phyloP scores from a whole-genome alignment of 2,329 filamentous ascomycete genomes.

The Apiospora saccharicola region DNA sequence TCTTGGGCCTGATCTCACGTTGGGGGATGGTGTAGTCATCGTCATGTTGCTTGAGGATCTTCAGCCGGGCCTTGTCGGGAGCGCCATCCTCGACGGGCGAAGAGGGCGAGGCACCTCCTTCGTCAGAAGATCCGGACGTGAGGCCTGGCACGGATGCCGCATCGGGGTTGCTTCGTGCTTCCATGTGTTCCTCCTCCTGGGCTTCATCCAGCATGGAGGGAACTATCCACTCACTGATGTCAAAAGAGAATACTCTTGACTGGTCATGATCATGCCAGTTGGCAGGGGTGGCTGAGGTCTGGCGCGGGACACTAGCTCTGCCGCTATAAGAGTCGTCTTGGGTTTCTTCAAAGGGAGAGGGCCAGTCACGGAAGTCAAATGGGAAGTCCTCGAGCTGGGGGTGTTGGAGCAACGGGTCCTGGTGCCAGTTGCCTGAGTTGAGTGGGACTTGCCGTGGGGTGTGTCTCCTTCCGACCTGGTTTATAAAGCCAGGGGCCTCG shows the following conservation, averaged over 20 bases:
- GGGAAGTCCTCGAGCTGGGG: conserved; percentile 10
- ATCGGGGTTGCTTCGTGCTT: conserved; percentile 41
- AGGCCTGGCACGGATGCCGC: conserved; percentile 43
- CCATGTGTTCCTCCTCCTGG: conserved; percentile 34
- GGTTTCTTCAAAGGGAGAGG: conserved; percentile 18
- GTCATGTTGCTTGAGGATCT: conserved; percentile 40
- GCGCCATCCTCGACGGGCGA: conserved; percentile 37
- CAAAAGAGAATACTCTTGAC: conserved; percentile 19
- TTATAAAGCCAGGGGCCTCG: conserved; percentile 26
- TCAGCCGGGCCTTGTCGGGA: conserved; percentile 25
- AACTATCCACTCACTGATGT: conserved; percentile 24
- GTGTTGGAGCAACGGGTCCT: conserved; percentile 20
- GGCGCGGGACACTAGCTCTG: conserved; percentile 14
- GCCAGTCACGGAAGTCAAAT: conserved; percentile 24
- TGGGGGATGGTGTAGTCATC: conserved; percentile 42
- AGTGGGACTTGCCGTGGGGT: conserved; percentile 22
- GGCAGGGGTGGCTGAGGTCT: conserved; percentile 8
- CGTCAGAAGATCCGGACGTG: conserved; percentile 43
- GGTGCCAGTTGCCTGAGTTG: conserved; percentile 21
- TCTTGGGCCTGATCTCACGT: conserved; percentile 41
- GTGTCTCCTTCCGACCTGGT: conserved; percentile 25
- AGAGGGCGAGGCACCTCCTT: conserved; percentile 42
- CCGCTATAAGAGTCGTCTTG: conserved; percentile 12
- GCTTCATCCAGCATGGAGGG: conserved; percentile 22
- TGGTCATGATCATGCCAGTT: conserved; percentile 21